Percentiles rank a stretch among this genome's conserved stretches.
Conservation (phyloP, 75 land plant species). For the Picea sitchensis region DNA sequence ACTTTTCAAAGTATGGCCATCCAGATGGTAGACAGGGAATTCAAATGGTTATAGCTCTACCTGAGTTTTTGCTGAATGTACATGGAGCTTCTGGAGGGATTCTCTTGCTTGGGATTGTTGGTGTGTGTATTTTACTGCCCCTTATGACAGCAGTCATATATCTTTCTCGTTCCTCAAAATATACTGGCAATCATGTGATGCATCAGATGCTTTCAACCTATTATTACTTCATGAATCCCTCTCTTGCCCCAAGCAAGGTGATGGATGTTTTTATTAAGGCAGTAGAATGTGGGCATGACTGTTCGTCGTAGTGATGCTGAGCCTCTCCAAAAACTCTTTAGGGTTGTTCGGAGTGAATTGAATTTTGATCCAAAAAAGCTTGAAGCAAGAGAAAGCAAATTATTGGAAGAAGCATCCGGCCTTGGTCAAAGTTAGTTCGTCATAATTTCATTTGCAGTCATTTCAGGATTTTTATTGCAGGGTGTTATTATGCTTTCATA, state of each 20-base stretch:
- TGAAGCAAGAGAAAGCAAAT: slow-evolving; percentile 91
- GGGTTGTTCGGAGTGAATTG: slow-evolving; percentile 87
- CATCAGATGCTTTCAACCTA: too few species aligned
- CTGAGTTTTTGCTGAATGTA: too few species aligned
- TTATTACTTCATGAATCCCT: too few species aligned
- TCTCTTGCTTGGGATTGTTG: too few species aligned
- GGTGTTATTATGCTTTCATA: background rate
- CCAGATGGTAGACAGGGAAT: slow-evolving; percentile 83
- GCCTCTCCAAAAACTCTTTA: slow-evolving; percentile 83
- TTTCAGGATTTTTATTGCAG: background rate
- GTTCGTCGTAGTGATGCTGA: slow-evolving; percentile 86
- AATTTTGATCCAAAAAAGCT: slow-evolving; percentile 71
- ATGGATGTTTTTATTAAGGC: slow-evolving; percentile 96
- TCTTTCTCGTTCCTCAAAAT: too few species aligned
- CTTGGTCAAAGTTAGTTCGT: slow-evolving; percentile 62
- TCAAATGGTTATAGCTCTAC: too few species aligned
- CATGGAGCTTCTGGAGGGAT: too few species aligned
- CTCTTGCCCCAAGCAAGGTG: slow-evolving; percentile 50
- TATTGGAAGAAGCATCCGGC: slow-evolving; percentile 98
- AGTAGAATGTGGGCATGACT: slow-evolving; percentile 92
- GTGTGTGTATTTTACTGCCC: too few species aligned
- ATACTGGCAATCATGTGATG: too few species aligned
- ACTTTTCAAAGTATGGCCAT: slow-evolving; percentile 91
- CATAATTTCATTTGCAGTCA: slow-evolving; percentile 4
- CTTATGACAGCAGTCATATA: too few species aligned